Evolutionary conservation across 805 yeast species (phyloP).

Genomic region (Candida parachauliodes): DNA sequence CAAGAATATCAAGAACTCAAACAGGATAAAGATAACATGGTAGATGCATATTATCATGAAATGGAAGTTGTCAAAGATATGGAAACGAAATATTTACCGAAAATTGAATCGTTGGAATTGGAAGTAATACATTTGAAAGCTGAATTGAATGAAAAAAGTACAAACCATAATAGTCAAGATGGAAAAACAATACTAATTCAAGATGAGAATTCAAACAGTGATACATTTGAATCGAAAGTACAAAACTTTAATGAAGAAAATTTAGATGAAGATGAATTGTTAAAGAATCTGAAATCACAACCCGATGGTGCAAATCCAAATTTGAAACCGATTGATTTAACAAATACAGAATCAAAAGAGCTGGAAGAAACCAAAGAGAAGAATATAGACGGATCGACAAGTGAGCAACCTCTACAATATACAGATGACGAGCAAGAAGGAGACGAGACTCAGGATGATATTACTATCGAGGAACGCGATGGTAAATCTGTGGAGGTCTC

Average conservation of each 20-base stretch:
- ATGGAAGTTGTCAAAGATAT: not conserved
- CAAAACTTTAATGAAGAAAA: not conserved
- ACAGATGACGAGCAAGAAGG: too few relatives aligned
- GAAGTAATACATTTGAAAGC: not conserved
- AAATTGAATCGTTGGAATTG: not conserved
- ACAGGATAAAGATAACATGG: not conserved
- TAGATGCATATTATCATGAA: constrained; percentile 1
- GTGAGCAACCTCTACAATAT: too few relatives aligned
- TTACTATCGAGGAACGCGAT: too few relatives aligned
- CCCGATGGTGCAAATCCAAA: too few relatives aligned
- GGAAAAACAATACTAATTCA: not conserved
- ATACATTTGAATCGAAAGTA: not conserved
- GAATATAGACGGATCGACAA: too few relatives aligned
- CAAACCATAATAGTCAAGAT: not conserved
- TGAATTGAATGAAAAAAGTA: not conserved
- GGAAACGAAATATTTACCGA: not conserved
- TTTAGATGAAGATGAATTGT: not conserved
- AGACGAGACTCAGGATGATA: too few relatives aligned
- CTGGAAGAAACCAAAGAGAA: too few relatives aligned
- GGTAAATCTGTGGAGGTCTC: not conserved
- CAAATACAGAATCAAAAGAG: too few relatives aligned
- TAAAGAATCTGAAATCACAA: too few relatives aligned
- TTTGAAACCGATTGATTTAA: too few relatives aligned
- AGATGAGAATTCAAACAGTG: not conserved
- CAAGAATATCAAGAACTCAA: not conserved